Evolutionary conservation across 257 asterid species (phyloP).

Genomic region (Leonotis leonurus): DNA sequence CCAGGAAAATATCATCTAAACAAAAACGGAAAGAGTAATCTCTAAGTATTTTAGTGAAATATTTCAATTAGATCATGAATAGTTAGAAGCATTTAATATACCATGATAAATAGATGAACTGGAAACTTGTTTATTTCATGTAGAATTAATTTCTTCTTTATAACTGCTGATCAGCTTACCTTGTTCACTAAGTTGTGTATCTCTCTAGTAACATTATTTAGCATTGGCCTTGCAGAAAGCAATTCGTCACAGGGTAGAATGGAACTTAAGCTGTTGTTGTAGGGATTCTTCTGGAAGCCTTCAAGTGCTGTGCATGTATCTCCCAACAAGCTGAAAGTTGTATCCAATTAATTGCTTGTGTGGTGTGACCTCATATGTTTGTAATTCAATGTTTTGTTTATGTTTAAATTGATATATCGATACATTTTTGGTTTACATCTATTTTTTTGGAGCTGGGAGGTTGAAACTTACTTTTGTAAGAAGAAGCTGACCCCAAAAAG

Average conservation of each 20-base stretch:
- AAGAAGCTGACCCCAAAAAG: constrained; percentile 58
- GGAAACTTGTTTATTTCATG: not conserved
- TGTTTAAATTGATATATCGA: not conserved
- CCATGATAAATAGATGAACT: not conserved
- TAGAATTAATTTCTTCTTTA: not conserved
- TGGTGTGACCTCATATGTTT: not conserved
- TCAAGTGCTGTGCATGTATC: constrained; percentile 78
- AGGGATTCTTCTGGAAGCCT: constrained; percentile 61
- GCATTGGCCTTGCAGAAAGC: constrained; percentile 46
- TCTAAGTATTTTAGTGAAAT: not conserved
- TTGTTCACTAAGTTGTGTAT: constrained; percentile 46
- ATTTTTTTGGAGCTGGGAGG: not conserved
- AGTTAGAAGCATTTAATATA: not conserved
- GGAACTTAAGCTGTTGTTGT: constrained; percentile 81
- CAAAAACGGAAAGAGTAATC: not conserved
- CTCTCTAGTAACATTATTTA: constrained; percentile 42
- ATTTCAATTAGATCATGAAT: not conserved
- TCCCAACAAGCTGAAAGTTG: constrained; percentile 50
- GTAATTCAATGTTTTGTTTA: not conserved
- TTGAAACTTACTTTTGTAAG: constrained; percentile 43
- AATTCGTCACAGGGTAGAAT: constrained; percentile 74
- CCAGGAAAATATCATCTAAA: not conserved
- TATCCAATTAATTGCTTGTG: not conserved
- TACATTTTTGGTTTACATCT: not conserved
- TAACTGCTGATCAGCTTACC: constrained; percentile 28